Base-by-base conservation (phyloP, 352 stramenopile species). In the Globisporangium camurandrum region DNA sequence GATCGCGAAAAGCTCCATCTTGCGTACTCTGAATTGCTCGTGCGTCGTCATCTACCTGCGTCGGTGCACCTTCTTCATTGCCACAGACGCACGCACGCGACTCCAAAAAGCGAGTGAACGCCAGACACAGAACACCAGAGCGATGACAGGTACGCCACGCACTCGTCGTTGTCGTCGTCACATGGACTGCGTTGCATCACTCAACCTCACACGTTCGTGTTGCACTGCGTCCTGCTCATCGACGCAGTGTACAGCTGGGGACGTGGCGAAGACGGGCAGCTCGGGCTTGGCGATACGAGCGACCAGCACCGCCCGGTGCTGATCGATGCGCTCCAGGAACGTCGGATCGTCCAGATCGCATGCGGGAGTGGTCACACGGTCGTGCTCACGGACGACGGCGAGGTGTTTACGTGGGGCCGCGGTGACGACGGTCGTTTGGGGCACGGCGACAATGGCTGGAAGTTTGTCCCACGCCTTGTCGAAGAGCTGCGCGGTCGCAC, bases 381-480 rank as follows among this genome's bases (percentile, higher is more conserved):
- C 51, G 84, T 95, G 30, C 81, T 95, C 51, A 89, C 78, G 41
- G 78, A 93, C 22, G 80, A 93, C 36, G 85, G 84, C 38, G 75
- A 93, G 49, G 86, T 96, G 41, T 95, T 86, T 64, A 95, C 86
- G 47, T 96, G 86, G 86, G 86, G 86, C 12, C 66, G 86, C 24
- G 88, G 88, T 2, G 77, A 94, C 53, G 87, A 96, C 59, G 88
- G 88, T 0, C 82, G 88, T 1, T 51, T 97, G 30, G 88, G 88
- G n/a, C 87, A 96, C 48, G 84, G 85, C 57, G 87, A 97, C 60
- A 98, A 97, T 66, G 92, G 92, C 43, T 98, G 93, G 93, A 98
- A 98, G 67, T 98, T 97, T 59, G 92, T 97, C n/a, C 93, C 93
- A 20, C 76, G 93, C 10, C 72, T 97, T 20, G 91, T 93, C 7